Percentiles rank a stretch among this genome's conserved stretches.
These are phyloP conservation scores for Coniella lustricola DNA, from an alignment of 2,329 filamentous ascomycete genomes.

Conservation along the genomic window DNA sequence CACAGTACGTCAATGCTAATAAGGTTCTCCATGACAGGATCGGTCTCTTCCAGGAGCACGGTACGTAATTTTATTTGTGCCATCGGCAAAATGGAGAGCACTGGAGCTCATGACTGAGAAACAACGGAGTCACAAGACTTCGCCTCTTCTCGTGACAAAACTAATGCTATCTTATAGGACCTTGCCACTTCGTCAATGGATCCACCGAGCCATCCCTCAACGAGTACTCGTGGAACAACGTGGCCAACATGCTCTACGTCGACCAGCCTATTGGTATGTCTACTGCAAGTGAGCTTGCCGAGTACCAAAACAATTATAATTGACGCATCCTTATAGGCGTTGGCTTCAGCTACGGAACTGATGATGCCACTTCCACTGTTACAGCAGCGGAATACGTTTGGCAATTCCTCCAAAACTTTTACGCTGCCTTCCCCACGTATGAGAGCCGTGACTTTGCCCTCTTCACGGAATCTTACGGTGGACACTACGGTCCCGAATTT, in stretches of 20 bases:
- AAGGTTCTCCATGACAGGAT: slow-evolving; percentile 11
- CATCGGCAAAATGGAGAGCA: too few species aligned
- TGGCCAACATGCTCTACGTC: slow-evolving; percentile 36
- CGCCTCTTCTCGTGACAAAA: background rate
- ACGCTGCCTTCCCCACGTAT: slow-evolving; percentile 56
- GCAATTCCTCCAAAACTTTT: slow-evolving; percentile 54
- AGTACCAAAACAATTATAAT: background rate
- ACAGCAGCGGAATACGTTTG: slow-evolving; percentile 45
- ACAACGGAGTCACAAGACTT: too few species aligned
- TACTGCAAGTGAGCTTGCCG: too few species aligned
- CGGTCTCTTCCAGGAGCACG: slow-evolving; percentile 36
- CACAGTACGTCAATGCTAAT: background rate
- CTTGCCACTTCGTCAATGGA: slow-evolving; percentile 35
- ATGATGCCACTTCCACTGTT: slow-evolving; percentile 32
- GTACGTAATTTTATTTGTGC: background rate
- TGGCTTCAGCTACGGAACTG: slow-evolving; percentile 31
- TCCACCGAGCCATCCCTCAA: slow-evolving; percentile 33
- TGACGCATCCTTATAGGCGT: slow-evolving; percentile 15
- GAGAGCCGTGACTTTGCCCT: slow-evolving; percentile 50
- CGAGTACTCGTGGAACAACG: slow-evolving; percentile 34
- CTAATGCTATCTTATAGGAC: slow-evolving; percentile 19
- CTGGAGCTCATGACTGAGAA: too few species aligned
- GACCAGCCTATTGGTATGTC: slow-evolving; percentile 25
- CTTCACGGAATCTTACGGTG: slow-evolving; percentile 49
- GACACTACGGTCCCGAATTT: slow-evolving; percentile 52